phyloP scores from a whole-genome alignment of 805 yeast species.

The Yarrowia alimentaria region DNA sequence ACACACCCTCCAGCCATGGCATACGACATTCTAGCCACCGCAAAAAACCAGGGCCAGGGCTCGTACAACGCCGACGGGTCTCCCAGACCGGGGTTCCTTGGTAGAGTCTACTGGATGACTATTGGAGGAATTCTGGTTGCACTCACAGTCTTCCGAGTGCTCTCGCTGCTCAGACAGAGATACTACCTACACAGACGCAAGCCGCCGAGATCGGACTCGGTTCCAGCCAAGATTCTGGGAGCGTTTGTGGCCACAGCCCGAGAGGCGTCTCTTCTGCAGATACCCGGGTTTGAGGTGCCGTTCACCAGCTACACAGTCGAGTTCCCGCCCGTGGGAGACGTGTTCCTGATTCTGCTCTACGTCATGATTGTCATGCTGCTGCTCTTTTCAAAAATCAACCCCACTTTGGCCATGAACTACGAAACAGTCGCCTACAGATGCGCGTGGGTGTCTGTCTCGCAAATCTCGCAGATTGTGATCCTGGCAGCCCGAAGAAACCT shows the following conservation, averaged over 20 bases:
- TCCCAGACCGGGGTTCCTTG: slow-evolving; percentile 36
- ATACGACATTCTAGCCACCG: slow-evolving; percentile 26
- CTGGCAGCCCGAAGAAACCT: slow-evolving; percentile 32
- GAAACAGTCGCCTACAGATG: slow-evolving; percentile 35
- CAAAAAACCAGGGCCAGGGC: slow-evolving; percentile 23
- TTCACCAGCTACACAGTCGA: slow-evolving; percentile 16
- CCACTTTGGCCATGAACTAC: slow-evolving; percentile 28
- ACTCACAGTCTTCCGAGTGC: slow-evolving; percentile 26
- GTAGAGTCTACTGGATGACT: slow-evolving; percentile 34
- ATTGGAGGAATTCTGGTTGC: slow-evolving; percentile 33
- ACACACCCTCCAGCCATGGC: not conserved
- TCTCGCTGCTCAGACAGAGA: slow-evolving; percentile 4
- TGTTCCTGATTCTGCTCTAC: slow-evolving; percentile 28
- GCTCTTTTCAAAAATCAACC: slow-evolving; percentile 30
- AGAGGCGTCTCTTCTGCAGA: slow-evolving; percentile 5
- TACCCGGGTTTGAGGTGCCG: slow-evolving; percentile 17
- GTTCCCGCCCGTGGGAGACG: slow-evolving; percentile 17
- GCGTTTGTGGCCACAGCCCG: slow-evolving; percentile 14
- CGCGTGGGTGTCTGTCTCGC: slow-evolving; percentile 36
- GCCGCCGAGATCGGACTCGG: slow-evolving; percentile 10
- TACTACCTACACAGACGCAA: not conserved
- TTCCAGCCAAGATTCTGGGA: slow-evolving; percentile 5
- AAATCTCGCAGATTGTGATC: slow-evolving; percentile 35
- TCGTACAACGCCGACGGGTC: slow-evolving; percentile 25
- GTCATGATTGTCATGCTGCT: slow-evolving; percentile 31